These are phyloP conservation scores for Aspergillus aculeatinus DNA, from an alignment of 2,329 filamentous ascomycete genomes.

Conservation along the genomic window DNA sequence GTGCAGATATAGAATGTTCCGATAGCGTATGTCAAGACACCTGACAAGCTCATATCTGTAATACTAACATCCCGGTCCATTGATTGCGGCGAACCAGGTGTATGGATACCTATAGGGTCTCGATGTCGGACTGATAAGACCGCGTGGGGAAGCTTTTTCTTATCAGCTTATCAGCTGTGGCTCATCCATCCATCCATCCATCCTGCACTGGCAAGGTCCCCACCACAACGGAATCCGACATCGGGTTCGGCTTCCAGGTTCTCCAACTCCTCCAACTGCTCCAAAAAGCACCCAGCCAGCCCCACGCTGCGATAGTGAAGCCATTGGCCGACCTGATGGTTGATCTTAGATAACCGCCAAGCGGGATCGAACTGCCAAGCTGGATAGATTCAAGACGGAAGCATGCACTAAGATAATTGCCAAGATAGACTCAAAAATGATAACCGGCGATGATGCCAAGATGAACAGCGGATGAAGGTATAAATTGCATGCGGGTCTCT, in stretches of 20 bases:
- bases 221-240: not conserved
- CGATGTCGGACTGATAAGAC: not conserved
- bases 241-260: not conserved
- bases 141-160: not conserved
- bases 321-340: not conserved
- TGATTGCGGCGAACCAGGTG: no score
- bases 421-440: no score
- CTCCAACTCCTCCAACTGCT: not conserved
- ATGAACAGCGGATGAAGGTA: not conserved
- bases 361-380: no score
- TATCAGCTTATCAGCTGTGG: not conserved
- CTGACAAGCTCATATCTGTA: no score
- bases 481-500: slow-evolving; percentile 1
- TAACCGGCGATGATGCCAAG: not conserved
- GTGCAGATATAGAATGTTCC: no score
- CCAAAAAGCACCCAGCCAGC: not conserved
- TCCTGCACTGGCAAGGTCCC: not conserved
- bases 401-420: no score
- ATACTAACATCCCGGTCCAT: no score
- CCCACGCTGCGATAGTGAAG: not conserved
- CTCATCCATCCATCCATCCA: not conserved
- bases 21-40: no score
- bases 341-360: no score
- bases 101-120: no score
- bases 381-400: no score